A percentile compares a stretch with the other conserved stretches of the same genome.
phyloP scores from a whole-genome alignment of 2,329 filamentous ascomycete genomes.

The Pseudofabraea citricarpa region DNA sequence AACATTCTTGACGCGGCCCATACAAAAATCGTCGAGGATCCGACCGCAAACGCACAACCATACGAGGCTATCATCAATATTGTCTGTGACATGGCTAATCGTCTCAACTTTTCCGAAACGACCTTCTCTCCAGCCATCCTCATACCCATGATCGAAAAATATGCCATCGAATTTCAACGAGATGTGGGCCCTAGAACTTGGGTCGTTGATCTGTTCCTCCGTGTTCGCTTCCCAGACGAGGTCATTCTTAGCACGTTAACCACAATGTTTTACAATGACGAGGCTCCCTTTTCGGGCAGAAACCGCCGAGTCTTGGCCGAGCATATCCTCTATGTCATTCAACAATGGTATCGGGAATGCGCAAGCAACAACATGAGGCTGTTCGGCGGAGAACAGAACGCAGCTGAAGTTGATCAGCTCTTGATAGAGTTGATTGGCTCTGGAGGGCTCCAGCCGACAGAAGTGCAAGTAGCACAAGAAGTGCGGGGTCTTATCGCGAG shows the following conservation, averaged over 20 bases:
- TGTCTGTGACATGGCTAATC: conserved; percentile 60
- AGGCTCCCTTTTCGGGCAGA: conserved; percentile 56
- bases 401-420: conserved; percentile 39
- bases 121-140: conserved; percentile 60
- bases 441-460: conserved; percentile 31
- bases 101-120: conserved; percentile 59
- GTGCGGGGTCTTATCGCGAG: conserved; percentile 36
- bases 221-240: conserved; percentile 57
- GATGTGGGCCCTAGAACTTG: conserved; percentile 41
- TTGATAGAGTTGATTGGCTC: conserved; percentile 39
- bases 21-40: conserved; percentile 32
- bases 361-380: conserved; percentile 46
- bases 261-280: conserved; percentile 61
- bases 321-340: conserved; percentile 57
- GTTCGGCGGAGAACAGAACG: conserved; percentile 57
- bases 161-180: conserved; percentile 53
- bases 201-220: conserved; percentile 57
- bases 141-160: conserved; percentile 58
- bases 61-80: conserved; percentile 67
- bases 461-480: conserved; percentile 33
- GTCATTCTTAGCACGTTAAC: conserved; percentile 58
- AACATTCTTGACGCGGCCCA: conserved; percentile 73
- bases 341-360: conserved; percentile 55
- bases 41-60: conserved; percentile 43
- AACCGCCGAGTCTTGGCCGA: conserved; percentile 52